Conservation (phyloP, 148 eudicot species). For the Vaccinium darrowii region DNA sequence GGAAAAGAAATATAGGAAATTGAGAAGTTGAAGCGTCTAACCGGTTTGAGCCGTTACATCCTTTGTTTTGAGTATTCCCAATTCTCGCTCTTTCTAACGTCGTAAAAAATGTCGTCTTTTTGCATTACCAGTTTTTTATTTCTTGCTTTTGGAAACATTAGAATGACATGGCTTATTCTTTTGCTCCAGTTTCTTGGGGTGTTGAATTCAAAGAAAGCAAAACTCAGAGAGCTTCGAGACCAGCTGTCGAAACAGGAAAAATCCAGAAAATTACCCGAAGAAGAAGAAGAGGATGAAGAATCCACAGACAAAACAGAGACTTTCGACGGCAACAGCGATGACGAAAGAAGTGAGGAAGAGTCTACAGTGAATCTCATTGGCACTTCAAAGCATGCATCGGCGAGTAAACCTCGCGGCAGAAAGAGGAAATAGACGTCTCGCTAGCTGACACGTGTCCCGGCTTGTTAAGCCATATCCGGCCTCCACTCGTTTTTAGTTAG, state of each 20-base stretch:
- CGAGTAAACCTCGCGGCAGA: slow-evolving; percentile 40
- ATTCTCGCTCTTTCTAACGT: neutral
- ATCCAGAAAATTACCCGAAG: slow-evolving; percentile 37
- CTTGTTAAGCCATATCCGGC: neutral
- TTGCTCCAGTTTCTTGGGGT: slow-evolving; percentile 72
- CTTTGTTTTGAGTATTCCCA: neutral
- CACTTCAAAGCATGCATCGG: slow-evolving; percentile 42
- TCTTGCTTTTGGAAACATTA: neutral
- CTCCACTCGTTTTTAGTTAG: neutral
- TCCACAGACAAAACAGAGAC: slow-evolving; percentile 68
- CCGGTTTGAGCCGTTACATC: neutral
- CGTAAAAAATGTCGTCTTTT: neutral
- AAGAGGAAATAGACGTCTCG: slow-evolving; percentile 38
- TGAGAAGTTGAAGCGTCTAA: neutral
- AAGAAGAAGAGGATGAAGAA: slow-evolving; percentile 64
- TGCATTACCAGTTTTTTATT: neutral
- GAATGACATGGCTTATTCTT: neutral
- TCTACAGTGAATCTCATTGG: slow-evolving; percentile 21
- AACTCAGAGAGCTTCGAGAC: slow-evolving; percentile 79
- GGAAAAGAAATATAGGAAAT: neutral
- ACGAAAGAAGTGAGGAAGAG: slow-evolving; percentile 34
- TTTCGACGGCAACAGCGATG: slow-evolving; percentile 46
- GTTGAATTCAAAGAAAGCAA: slow-evolving; percentile 86
- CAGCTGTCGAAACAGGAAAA: slow-evolving; percentile 45
- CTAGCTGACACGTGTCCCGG: neutral